Evolutionary conservation across 2,329 filamentous ascomycete species (phyloP), one percentile per base, ranked within the genome.

Genomic region (Cytospora mali): DNA sequence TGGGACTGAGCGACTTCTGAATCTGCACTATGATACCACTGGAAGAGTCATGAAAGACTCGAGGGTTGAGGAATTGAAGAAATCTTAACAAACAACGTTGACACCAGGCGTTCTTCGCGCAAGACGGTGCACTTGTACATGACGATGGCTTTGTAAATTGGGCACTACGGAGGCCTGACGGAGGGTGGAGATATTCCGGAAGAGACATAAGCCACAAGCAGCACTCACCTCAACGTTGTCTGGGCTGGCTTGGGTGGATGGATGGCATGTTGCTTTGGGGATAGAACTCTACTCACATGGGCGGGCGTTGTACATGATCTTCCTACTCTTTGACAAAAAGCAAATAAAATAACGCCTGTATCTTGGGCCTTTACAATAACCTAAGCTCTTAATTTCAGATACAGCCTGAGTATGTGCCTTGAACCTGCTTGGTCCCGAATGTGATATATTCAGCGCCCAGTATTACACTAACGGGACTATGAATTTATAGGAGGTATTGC

Each of bases 61-160:
- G 49, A 29, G 21, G 18, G 23, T 23, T 6, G 61, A 53, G 28
- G 16, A 49, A 27, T 48, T 28, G 61, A 28, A 4, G 42, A n/a
- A 13, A 46, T 23, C n/a, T 11, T 9, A 46, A 3, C 42, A 3
- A 5, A 29, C 27, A 39, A n/a, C 1, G 18, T 58, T 48, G 11
- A 21, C 39, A 18, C 23, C 50, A 29, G 58, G 58, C 58, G 35
- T 60, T 33, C 33, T 33, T 18, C 35, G 58, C 28, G 35, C n/a
- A 46, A 54, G 28, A 33, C 39, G 29, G 50, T 33, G 46, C 49
- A 51, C 14, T 28, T 59, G 59, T 59, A 62, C 51, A 59, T 42
- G 35, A 58, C 53, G 23, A 28, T 13, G 49, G 55, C 62, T 33
- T 55, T 64, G 55, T 59, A 55, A 27, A 58, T 23, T 28, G 39